Percentiles rank a stretch among this genome's conserved stretches.
These are phyloP conservation scores for Musa troglodytarum DNA, from an alignment of 176 grass and related monocot genomes.

Conservation along the genomic window DNA sequence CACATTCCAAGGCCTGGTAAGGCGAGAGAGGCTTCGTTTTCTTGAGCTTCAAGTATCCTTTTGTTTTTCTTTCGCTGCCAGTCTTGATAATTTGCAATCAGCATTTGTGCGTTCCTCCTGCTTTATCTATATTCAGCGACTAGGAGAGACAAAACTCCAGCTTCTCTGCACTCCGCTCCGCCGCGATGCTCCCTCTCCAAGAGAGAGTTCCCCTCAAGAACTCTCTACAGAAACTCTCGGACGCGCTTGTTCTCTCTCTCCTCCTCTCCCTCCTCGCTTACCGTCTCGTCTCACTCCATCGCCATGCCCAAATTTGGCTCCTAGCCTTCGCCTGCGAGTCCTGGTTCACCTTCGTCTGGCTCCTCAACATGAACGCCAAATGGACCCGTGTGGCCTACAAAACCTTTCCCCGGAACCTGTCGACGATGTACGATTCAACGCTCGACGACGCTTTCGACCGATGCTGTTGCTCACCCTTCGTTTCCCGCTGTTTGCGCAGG, in stretches of 20 bases:
- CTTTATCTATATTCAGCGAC: no score
- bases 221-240: neutral
- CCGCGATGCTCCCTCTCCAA: neutral
- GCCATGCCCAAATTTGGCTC: neutral
- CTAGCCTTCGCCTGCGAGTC: neutral
- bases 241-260: neutral
- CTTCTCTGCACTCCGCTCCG: no score
- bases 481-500: neutral
- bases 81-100: no score
- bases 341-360: constrained; percentile 7
- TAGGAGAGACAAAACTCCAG: no score
- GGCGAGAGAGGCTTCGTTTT: no score
- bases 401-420: neutral
- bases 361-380: neutral
- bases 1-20: no score
- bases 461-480: neutral
- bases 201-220: constrained; percentile 1
- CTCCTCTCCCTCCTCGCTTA: constrained; percentile 7
- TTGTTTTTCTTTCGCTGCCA: no score
- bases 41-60: no score
- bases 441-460: no score
- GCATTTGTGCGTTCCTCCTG: no score
- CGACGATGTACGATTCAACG: neutral
- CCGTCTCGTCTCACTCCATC: neutral
- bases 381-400: neutral